phyloP scores from a whole-genome alignment of 257 asterid species.

The Linaria vulgaris region DNA sequence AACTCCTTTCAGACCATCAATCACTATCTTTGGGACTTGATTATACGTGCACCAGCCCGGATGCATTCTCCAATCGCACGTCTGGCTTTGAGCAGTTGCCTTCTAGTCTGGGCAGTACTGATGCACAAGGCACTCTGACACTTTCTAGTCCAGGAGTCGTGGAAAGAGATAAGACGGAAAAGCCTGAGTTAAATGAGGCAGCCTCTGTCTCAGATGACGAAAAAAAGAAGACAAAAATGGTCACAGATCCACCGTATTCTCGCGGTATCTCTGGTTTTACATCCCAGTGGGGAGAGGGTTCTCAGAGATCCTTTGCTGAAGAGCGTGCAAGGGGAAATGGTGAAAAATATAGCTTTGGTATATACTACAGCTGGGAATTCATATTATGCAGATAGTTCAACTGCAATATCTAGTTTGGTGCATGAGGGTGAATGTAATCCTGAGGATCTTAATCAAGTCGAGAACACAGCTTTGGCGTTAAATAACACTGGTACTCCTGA shows the following conservation, averaged over 20 bases:
- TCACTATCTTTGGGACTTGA: constrained; percentile 30
- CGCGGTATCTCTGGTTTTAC: constrained; percentile 33
- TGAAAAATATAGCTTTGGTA: constrained; percentile 24
- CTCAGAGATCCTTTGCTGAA: constrained; percentile 33
- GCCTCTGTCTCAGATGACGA: constrained; percentile 25
- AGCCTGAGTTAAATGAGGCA: constrained; percentile 30
- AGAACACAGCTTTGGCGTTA: constrained; percentile 29
- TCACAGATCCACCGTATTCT: constrained; percentile 27
- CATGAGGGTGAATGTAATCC: constrained; percentile 29
- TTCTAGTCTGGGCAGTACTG: constrained; percentile 34
- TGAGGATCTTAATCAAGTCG: constrained; percentile 26
- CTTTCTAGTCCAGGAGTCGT: constrained; percentile 34
- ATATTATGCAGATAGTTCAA: constrained; percentile 28
- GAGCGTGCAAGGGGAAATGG: constrained; percentile 32
- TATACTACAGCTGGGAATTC: constrained; percentile 33
- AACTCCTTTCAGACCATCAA: constrained; percentile 23
- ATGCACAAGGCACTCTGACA: constrained; percentile 30
- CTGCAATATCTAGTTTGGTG: constrained; percentile 31
- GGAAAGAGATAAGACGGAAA: constrained; percentile 28
- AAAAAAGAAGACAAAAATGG: constrained; percentile 31
- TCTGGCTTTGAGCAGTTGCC: constrained; percentile 40
- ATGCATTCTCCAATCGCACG: constrained; percentile 28
- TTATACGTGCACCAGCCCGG: constrained; percentile 18
- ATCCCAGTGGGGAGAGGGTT: constrained; percentile 35
- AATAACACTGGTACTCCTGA: constrained; percentile 27